A percentile compares a stretch with the other conserved stretches of the same genome.
Conservation (phyloP, 129 eudicot species). For the Centella asiatica region DNA sequence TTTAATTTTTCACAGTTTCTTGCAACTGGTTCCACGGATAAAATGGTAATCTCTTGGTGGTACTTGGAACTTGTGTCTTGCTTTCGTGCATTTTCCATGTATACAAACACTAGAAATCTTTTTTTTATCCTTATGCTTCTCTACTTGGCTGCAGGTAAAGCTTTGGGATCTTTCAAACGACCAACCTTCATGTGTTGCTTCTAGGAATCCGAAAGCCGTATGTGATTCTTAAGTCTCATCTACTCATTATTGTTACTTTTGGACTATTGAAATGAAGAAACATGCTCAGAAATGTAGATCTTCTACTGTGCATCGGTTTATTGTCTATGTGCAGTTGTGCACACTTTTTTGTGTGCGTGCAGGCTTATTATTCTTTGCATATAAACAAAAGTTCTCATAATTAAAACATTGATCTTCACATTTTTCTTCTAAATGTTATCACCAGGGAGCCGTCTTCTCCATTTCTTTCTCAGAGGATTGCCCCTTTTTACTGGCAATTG, state of each 20-base stretch:
- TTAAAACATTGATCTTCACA: neutral
- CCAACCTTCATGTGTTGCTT: constrained; percentile 75
- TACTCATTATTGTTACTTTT: no score
- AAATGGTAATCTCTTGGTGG: constrained; percentile 45
- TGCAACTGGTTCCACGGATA: constrained; percentile 91
- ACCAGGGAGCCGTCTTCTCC: constrained; percentile 84
- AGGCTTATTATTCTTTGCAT: neutral
- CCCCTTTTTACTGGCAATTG: constrained; percentile 68
- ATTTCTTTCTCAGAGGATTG: constrained; percentile 63
- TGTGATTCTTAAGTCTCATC: constrained; percentile 18
- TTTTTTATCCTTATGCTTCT: constrained; percentile 7
- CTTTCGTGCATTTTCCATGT: constrained; percentile 3
- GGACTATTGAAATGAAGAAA: neutral
- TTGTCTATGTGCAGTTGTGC: no score
- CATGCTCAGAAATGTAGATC: no score
- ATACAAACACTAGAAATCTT: neutral
- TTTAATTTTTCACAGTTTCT: constrained; percentile 48
- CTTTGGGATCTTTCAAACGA: constrained; percentile 84
- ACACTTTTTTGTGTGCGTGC: neutral
- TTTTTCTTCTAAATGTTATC: constrained; percentile 13
- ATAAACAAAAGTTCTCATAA: neutral
- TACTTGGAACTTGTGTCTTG: neutral
- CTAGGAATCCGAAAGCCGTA: constrained; percentile 83
- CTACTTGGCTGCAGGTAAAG: constrained; percentile 47
- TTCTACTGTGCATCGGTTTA: no score